phyloP scores from a whole-genome alignment of 129 eudicot species.

The Heracleum sosnowskyi region DNA sequence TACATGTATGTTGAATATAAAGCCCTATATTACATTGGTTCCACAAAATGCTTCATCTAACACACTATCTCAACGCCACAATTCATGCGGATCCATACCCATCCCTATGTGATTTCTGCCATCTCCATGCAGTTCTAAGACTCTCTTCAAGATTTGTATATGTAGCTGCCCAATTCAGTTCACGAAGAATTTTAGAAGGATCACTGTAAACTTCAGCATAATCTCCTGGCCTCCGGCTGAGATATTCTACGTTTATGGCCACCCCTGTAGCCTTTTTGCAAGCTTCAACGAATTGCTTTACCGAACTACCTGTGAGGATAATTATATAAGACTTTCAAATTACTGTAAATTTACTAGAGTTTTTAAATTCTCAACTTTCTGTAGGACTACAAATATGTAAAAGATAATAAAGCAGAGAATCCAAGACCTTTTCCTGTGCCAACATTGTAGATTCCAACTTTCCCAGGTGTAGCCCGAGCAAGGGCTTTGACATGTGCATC shows the following conservation, averaged over 20 bases:
- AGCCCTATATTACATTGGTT: neutral
- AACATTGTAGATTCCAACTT: constrained; percentile 78
- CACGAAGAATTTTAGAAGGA: constrained; percentile 61
- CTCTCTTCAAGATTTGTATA: constrained; percentile 61
- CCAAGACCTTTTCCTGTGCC: constrained; percentile 86
- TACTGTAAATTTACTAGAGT: neutral
- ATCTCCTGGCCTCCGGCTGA: constrained; percentile 84
- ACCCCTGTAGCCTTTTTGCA: constrained; percentile 86
- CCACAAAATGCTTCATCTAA: constrained; percentile 6
- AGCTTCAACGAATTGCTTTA: constrained; percentile 87
- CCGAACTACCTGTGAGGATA: constrained; percentile 55
- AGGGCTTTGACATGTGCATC: constrained; percentile 96
- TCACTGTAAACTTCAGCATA: constrained; percentile 90
- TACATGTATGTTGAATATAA: neutral
- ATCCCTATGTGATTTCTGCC: constrained; percentile 69
- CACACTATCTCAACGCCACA: neutral
- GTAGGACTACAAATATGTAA: neutral
- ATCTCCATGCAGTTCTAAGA: constrained; percentile 78
- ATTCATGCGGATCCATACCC: constrained; percentile 39
- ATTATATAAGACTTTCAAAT: neutral
- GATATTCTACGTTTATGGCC: constrained; percentile 57
- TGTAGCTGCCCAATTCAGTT: constrained; percentile 72
- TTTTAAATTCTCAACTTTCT: neutral
- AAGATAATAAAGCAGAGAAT: neutral
- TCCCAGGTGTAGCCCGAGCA: constrained; percentile 61